A percentile compares a stretch with the other conserved stretches of the same genome.
These are phyloP conservation scores for Exserohilum turcica DNA, from an alignment of 2,329 filamentous ascomycete species.

Conservation along the genomic window DNA sequence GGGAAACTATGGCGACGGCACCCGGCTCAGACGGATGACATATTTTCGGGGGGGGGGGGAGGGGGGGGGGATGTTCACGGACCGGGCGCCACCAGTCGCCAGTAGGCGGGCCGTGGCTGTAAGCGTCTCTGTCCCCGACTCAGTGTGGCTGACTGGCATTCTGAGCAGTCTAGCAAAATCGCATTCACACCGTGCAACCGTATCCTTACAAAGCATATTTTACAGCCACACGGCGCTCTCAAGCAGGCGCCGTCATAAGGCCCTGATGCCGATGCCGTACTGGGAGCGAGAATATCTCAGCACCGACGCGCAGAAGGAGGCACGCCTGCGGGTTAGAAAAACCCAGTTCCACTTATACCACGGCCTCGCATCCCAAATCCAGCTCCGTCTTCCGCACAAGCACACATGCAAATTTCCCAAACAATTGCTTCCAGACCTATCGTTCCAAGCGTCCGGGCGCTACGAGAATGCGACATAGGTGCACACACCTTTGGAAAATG, in stretches of 20 bases:
- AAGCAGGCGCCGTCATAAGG: not conserved
- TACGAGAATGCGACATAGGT: not conserved
- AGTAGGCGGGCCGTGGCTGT: constrained; percentile 4
- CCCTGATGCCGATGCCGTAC: no score
- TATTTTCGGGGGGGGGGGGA: not conserved
- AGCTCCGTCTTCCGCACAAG: not conserved
- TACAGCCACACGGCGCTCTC: not conserved
- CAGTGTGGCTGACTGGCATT: not conserved
- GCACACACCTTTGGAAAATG: not conserved
- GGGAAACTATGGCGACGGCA: constrained; percentile 3
- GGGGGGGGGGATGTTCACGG: not conserved
- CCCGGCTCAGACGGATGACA: constrained; percentile 1
- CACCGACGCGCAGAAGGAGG: not conserved
- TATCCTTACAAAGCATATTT: not conserved
- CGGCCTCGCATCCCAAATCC: not conserved
- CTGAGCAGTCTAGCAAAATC: not conserved
- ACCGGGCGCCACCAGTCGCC: constrained; percentile 4
- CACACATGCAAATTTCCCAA: not conserved
- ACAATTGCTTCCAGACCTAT: not conserved
- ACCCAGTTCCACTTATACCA: not conserved
- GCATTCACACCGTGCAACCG: not conserved
- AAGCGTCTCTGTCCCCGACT: not conserved
- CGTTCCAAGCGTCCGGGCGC: not conserved
- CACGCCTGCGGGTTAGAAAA: not conserved
- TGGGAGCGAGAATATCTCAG: not conserved